Base-by-base conservation (phyloP, 1,139 yeast genomes). In the Hemisphaericaspora xylanilytica region DNA sequence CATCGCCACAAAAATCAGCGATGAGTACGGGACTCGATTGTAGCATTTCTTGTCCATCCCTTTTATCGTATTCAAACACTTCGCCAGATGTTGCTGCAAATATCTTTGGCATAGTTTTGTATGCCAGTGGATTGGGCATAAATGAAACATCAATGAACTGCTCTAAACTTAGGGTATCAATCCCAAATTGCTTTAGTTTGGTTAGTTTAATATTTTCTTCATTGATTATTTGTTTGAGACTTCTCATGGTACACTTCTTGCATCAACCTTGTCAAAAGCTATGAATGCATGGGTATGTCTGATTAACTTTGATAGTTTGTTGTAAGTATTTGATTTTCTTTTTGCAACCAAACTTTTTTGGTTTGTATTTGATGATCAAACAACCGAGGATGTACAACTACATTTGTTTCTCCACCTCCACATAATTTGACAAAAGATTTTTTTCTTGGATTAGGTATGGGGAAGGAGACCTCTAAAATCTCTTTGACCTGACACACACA, bases 181-280 rank as follows among this genome's bases (percentile, higher is more conserved):
- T 37, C 2, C 47, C 52, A 45, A 55, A 63, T 14, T 58, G 42
- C 7, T 39, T 40, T 9, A 62, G 32, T 8, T 57, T 53, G 2
- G 47, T 28, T 4, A 37, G 33, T 33, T 53, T 58, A 2, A 63
- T 45, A 3, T 46, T 35, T 35, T 55, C 47, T 33, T 53, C 55
- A 3, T 50, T 48, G 3, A 53, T 43, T 2, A 61, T 49, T 6
- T 51, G 47, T 25, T 49, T 49, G 31, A 64, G 41, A 12, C 28
- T 25, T 25, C 5, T 25, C 28, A 25, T 12, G n/a, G n/a, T n/a
- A n/a, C n/a, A n/a, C n/a, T n/a, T n/a, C n/a, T n/a, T n/a, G n/a
- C n/a, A n/a, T n/a, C n/a, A n/a, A n/a, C n/a, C n/a, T n/a, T n/a
- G n/a, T n/a, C n/a, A n/a, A n/a, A n/a, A n/a, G n/a, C n/a, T n/a